Evolutionary conservation across 805 yeast genomes (phyloP).

Genomic region (Kodamaea hsintzibuensis): DNA sequence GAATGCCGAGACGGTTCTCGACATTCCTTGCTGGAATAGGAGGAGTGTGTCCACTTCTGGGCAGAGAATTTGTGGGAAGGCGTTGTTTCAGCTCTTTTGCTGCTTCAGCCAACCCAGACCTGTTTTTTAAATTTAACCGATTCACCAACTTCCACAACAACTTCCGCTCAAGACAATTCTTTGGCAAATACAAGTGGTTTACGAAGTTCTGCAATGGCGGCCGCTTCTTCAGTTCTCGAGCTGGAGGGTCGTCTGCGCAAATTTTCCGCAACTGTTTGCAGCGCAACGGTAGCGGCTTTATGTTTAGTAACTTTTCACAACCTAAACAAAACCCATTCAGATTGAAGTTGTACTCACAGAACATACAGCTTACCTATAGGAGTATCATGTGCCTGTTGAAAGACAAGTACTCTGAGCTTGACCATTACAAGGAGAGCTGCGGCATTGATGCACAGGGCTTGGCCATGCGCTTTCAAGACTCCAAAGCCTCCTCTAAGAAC

Average conservation of each 20-base stretch:
- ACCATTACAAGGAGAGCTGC: neutral
- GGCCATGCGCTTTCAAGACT: constrained; percentile 1
- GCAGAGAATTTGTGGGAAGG: neutral
- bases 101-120: neutral
- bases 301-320: constrained; percentile 26
- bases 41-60: neutral
- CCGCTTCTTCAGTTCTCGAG: constrained; percentile 10
- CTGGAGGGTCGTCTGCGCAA: neutral
- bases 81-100: constrained; percentile 6
- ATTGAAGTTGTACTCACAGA: constrained; percentile 20
- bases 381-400: constrained; percentile 17
- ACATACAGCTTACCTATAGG: constrained; percentile 21
- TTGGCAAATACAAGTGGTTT: constrained; percentile 12
- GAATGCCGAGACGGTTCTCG: constrained; percentile 8
- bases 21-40: constrained; percentile 8
- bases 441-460: neutral
- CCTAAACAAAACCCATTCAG: constrained; percentile 21
- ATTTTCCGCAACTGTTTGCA: constrained; percentile 7
- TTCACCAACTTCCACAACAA: constrained; percentile 7
- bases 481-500: neutral
- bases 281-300: constrained; percentile 15
- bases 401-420: constrained; percentile 4
- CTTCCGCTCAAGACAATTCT: constrained; percentile 6
- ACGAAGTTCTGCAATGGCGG: constrained; percentile 14
- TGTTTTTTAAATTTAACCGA: constrained; percentile 10